Evolutionary conservation across 2,329 filamentous ascomycete species (phyloP).

Genomic region (Berkeleyomyces basicola): DNA sequence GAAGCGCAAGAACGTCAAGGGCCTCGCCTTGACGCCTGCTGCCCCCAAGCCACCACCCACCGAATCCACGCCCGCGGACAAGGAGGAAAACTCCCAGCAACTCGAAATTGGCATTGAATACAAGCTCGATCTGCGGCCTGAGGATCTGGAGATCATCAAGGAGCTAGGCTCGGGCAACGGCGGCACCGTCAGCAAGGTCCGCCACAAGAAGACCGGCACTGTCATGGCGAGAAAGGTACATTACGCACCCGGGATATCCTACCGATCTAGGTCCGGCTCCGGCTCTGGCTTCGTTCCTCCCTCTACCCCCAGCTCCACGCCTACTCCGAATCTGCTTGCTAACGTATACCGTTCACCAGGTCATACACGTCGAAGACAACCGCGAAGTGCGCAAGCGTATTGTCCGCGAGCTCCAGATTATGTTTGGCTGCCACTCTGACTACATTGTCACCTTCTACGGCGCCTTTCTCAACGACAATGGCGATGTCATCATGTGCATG

Average conservation of each 20-base stretch:
- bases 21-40: conserved; percentile 69
- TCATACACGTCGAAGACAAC: conserved; percentile 96
- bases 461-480: conserved; percentile 88
- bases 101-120: conserved; percentile 97
- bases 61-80: conserved; percentile 49
- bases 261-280: not conserved
- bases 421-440: conserved; percentile 92
- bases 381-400: conserved; percentile 94
- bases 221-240: conserved; percentile 93
- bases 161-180: conserved; percentile 93
- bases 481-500: conserved; percentile 99
- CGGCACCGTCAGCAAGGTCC: conserved; percentile 95
- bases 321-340: not conserved
- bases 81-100: conserved; percentile 40
- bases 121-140: conserved; percentile 76
- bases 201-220: conserved; percentile 84
- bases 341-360: conserved; percentile 32
- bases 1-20: conserved; percentile 99
- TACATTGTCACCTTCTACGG: conserved; percentile 98
- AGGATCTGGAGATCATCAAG: conserved; percentile 84
- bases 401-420: conserved; percentile 90
- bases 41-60: conserved; percentile 55
- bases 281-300: not conserved
- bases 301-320: not conserved
- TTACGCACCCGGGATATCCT: not conserved